Percentiles rank a stretch among this genome's conserved stretches.
Evolutionary conservation across 345 rosid species (phyloP).

Genomic region (Euphorbia tirucalli): DNA sequence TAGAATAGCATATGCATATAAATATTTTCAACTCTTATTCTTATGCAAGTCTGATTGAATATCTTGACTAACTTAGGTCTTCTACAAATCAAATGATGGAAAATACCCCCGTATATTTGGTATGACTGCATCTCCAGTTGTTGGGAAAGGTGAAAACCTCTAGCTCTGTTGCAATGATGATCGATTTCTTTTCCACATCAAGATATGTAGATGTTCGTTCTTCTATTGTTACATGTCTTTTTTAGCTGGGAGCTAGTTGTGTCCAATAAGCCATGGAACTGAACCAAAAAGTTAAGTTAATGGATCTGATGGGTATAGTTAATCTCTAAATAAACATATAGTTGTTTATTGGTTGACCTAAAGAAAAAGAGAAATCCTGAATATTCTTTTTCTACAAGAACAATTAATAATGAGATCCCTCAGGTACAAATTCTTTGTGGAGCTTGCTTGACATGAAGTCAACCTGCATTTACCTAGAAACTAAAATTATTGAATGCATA

Average conservation of each 20-base stretch:
- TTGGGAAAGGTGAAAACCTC: constrained; percentile 71
- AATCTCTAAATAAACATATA: no score
- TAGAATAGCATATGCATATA: neutral
- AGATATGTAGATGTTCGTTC: constrained; percentile 3
- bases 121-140: constrained; percentile 96
- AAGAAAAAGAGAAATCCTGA: no score
- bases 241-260: neutral
- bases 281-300: no score
- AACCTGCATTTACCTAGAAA: no score
- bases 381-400: no score
- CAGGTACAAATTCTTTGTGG: no score
- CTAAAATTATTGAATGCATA: no score
- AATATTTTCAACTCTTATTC: neutral
- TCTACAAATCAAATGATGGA: constrained; percentile 48
- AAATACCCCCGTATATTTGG: constrained; percentile 86
- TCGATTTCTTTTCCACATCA: constrained; percentile 3
- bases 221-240: neutral
- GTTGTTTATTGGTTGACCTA: no score
- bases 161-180: constrained; percentile 11
- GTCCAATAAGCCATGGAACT: no score
- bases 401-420: no score
- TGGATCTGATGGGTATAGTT: no score
- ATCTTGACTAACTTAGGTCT: constrained; percentile 48
- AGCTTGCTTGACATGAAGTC: no score
- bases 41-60: constrained; percentile 20